Evolutionary conservation across 176 grass and related monocot genomes (phyloP), one percentile per base, ranked within the genome.

Genomic region (Miscanthus lutarioriparius): DNA sequence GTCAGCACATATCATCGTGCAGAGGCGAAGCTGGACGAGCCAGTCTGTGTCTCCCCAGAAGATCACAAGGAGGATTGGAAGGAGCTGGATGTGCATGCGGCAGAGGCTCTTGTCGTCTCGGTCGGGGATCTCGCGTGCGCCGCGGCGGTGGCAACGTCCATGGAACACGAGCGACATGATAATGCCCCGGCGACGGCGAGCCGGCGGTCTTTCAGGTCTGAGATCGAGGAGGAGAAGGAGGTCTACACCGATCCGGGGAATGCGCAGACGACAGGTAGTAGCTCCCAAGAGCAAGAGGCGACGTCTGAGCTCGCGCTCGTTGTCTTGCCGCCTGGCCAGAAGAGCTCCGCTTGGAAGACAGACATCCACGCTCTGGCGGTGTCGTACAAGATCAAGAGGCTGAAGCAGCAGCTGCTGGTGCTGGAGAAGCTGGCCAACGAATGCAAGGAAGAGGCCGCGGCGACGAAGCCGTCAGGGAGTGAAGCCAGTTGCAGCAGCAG

Each of bases 381-480:
- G 39, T 97, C 95, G 74, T 94, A 97, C 88, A 97, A 97, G 88
- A 97, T 97, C 88, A 97, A 92, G 90, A 80, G 95, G 86, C 84
- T 97, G 12, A 97, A 87, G 78, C 92, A 94, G 78, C 95, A 97
- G 81, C 83, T 92, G 48, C 27, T 85, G 28, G 66, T 86, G 67
- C 90, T 97, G 2, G 86, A 94, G 78, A 91, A 89, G 47, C 77
- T 97, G 61, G 81, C 69, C 33, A 77, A 15, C 14, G 66, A 72
- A 61, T 33, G 78, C 30, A 76, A 84, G 56, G 80, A 80, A 38
- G 64, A 40, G 32, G 67, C 40, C 30, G 44, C 54, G 14, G 64
- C 22, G 27, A 32, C 87, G 9, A 75, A 84, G 65, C 40, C 49
- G n/a, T 15, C 68, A 5, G 84, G 20, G 67, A 88, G 72, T 5